A percentile compares a stretch with the other conserved stretches of the same genome.
phyloP scores from a whole-genome alignment of 495 filamentous ascomycete genomes.

The Tuber magnatum region DNA sequence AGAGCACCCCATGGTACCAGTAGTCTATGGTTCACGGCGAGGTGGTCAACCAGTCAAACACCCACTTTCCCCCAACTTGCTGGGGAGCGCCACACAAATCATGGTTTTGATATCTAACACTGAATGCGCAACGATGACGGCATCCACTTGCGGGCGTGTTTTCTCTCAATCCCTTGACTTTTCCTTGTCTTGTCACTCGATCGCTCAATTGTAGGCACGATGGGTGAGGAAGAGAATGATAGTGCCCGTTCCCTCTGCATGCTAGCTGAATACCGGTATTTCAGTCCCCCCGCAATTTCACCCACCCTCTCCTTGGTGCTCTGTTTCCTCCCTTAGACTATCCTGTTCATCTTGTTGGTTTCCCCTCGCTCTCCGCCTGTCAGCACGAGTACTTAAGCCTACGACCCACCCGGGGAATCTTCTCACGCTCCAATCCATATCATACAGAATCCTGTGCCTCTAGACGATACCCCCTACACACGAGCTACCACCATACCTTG shows the following conservation, averaged over 20 bases:
- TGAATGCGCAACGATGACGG: conserved; percentile 4
- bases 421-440: not conserved
- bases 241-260: too few species aligned
- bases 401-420: not conserved
- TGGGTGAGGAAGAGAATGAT: not conserved
- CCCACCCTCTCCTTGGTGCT: conserved; percentile 4
- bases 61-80: not conserved
- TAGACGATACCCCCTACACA: not conserved
- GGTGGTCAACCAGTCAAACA: not conserved
- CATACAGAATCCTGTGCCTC: not conserved
- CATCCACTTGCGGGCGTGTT: not conserved
- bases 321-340: conserved; percentile 11
- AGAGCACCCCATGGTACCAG: not conserved
- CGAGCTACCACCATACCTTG: not conserved
- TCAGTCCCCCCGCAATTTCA: not conserved
- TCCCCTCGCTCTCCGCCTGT: not conserved
- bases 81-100: not conserved
- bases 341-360: not conserved
- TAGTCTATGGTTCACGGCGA: not conserved
- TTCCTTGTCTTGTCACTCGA: not conserved
- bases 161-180: not conserved
- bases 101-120: not conserved
- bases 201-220: not conserved
- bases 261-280: not conserved
- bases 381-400: conserved; percentile 9